Evolutionary conservation across 2,329 filamentous ascomycete species (phyloP).

Genomic region (Bipolaris oryzae): DNA sequence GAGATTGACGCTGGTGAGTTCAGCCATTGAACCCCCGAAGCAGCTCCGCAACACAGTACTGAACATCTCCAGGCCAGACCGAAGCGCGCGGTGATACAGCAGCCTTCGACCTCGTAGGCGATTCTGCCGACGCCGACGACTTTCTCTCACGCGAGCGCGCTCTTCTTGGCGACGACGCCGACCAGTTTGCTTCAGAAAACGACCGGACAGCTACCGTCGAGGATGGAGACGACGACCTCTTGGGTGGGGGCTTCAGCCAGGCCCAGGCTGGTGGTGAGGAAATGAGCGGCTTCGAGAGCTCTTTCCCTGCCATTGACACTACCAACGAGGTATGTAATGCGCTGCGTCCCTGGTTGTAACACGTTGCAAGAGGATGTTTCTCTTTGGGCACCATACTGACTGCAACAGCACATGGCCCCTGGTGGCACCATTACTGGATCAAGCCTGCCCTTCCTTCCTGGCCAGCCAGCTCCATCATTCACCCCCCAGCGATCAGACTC

Average conservation of each 20-base stretch:
- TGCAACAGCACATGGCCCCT: constrained; percentile 68
- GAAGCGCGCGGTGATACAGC: constrained; percentile 61
- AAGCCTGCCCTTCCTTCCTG: constrained; percentile 60
- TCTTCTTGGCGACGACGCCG: constrained; percentile 86
- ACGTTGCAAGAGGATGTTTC: neutral
- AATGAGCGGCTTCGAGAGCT: constrained; percentile 76
- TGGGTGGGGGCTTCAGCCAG: constrained; percentile 63
- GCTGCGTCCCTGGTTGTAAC: constrained; percentile 3
- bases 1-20: constrained; percentile 59
- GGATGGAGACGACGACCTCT: constrained; percentile 71
- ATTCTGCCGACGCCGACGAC: constrained; percentile 71
- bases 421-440: constrained; percentile 81
- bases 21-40: constrained; percentile 28
- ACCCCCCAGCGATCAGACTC: constrained; percentile 67
- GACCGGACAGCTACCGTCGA: constrained; percentile 70
- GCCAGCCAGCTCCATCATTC: constrained; percentile 43
- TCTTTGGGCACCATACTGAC: constrained; percentile 17
- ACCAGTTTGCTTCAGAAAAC: constrained; percentile 81
- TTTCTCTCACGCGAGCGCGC: constrained; percentile 93
- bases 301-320: constrained; percentile 83
- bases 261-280: constrained; percentile 51
- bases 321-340: constrained; percentile 68
- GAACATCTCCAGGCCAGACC: constrained; percentile 65
- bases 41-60: constrained; percentile 32
- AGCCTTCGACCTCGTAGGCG: constrained; percentile 57